Evolutionary conservation across 306 rosid species (phyloP).

Genomic region (Castanea sativa): DNA sequence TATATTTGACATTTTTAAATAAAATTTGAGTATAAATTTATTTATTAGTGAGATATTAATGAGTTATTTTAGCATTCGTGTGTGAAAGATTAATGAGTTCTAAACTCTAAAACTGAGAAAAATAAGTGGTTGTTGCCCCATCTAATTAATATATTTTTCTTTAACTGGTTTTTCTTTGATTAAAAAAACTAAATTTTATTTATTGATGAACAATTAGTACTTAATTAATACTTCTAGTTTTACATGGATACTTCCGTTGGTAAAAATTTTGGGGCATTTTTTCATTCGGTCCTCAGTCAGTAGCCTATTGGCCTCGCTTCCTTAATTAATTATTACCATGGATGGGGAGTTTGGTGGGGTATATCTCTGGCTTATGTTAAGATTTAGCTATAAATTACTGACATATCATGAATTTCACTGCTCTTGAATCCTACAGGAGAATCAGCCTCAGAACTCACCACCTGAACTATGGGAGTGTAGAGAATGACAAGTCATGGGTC

Average conservation of each 20-base stretch:
- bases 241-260: too few relatives aligned
- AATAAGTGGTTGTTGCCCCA: fast-evolving
- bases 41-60: too few relatives aligned
- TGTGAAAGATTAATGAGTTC: too few relatives aligned
- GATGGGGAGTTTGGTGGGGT: slow-evolving; percentile 50
- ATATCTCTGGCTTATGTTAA: not conserved
- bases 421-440: slow-evolving; percentile 52
- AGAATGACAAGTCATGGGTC: slow-evolving; percentile 94
- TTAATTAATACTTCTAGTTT: too few relatives aligned
- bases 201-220: too few relatives aligned
- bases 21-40: too few relatives aligned
- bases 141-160: too few relatives aligned
- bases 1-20: too few relatives aligned
- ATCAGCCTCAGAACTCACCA: slow-evolving; percentile 90
- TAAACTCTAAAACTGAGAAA: too few relatives aligned
- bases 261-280: slow-evolving; percentile 46
- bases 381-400: slow-evolving; percentile 3
- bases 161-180: too few relatives aligned
- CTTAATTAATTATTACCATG: slow-evolving; percentile 51
- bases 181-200: too few relatives aligned
- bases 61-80: fast-evolving
- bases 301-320: slow-evolving; percentile 38
- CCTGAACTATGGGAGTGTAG: slow-evolving; percentile 93
- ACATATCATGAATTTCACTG: not conserved
- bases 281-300: too few relatives aligned